Evolutionary conservation across 2,329 filamentous ascomycete genomes (phyloP), one percentile per base, ranked within the genome.

Genomic region (Verruconis gallopava): DNA sequence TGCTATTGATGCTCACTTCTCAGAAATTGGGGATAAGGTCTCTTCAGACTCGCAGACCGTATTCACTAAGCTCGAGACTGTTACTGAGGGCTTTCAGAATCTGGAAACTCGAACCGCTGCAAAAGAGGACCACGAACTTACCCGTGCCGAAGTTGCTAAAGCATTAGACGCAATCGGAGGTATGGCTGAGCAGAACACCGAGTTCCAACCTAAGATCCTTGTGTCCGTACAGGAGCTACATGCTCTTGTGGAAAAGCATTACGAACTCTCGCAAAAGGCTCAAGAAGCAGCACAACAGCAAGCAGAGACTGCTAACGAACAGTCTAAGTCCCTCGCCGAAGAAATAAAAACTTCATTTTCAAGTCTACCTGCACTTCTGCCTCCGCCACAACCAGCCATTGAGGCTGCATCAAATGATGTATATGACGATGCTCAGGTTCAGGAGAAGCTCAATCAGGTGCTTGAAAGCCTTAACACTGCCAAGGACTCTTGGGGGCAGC

Each of bases 141-240:
- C 88, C 6, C 79, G 85, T 5, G 81, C 86, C 25, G 79, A 93
- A 50, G 71, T 94, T 42, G 75, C 80, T 51, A 81, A 85, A 54
- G 77, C 84, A 9, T 67, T 86, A 28, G 34, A 36, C 33, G 39
- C 28, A 4, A 22, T 46, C 35, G 39, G 38, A 22, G 77, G 76
- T 18, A 67, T 96, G 1, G 82, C 93, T 54, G 80, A 73, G 45
- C 78, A 91, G 44, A 72, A 93, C 21, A 74, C 73, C 5, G 86
- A 95, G 57, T 81, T 81, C 49, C 81, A 95, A 51, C 91, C 91
- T 1, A 82, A 93, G 62, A 82, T 96, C 49, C 73, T 95, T 44
- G 79, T 89, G 41, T 76, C 83, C 0, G 75, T 98, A 49, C 81
- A 85, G 52, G 84, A 95, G 52, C 77, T 96, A n/a, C 70, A 93